Percentiles rank a stretch among this genome's conserved stretches.
Evolutionary conservation across 1,284 basidiomycete genomes (phyloP).

Genomic region (Trichosporon sp.): DNA sequence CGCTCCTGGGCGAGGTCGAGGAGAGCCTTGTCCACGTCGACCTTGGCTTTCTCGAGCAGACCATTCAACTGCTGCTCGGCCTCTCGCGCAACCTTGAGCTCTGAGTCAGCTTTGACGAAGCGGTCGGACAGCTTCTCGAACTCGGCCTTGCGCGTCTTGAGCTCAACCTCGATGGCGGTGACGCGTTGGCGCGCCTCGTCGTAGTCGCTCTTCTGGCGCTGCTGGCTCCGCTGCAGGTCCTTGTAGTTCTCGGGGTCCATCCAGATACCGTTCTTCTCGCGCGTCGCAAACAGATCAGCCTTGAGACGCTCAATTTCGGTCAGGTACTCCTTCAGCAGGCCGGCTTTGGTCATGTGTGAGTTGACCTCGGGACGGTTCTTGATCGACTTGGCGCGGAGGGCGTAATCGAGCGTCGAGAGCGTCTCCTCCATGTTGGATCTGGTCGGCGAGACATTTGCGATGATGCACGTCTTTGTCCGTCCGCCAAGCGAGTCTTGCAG

Average conservation of each 20-base stretch:
- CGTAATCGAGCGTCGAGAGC: slow-evolving; percentile 96
- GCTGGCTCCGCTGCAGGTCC: slow-evolving; percentile 75
- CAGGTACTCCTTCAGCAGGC: slow-evolving; percentile 91
- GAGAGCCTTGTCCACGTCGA: slow-evolving; percentile 64
- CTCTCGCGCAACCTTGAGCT: slow-evolving; percentile 63
- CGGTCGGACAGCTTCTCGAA: slow-evolving; percentile 82
- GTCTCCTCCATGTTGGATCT: slow-evolving; percentile 95
- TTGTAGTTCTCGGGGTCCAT: slow-evolving; percentile 87
- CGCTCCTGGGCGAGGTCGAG: slow-evolving; percentile 73
- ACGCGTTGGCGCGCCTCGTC: slow-evolving; percentile 80
- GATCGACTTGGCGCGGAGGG: slow-evolving; percentile 92
- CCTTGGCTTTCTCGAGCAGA: slow-evolving; percentile 63
- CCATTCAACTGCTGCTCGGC: slow-evolving; percentile 63
- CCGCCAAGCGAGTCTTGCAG: slow-evolving; percentile 99
- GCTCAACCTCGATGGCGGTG: slow-evolving; percentile 77
- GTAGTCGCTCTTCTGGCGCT: slow-evolving; percentile 71
- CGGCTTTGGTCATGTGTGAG: slow-evolving; percentile 88
- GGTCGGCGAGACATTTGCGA: slow-evolving; percentile 92
- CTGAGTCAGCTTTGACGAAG: slow-evolving; percentile 72
- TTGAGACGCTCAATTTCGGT: slow-evolving; percentile 94
- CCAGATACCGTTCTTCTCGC: slow-evolving; percentile 93
- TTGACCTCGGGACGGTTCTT: slow-evolving; percentile 95
- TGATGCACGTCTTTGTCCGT: slow-evolving; percentile 95
- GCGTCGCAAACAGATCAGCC: slow-evolving; percentile 78
- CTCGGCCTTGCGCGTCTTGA: slow-evolving; percentile 78